Evolutionary conservation across 2,329 filamentous ascomycete species (phyloP).

Genomic region (Aspergillus sp.): DNA sequence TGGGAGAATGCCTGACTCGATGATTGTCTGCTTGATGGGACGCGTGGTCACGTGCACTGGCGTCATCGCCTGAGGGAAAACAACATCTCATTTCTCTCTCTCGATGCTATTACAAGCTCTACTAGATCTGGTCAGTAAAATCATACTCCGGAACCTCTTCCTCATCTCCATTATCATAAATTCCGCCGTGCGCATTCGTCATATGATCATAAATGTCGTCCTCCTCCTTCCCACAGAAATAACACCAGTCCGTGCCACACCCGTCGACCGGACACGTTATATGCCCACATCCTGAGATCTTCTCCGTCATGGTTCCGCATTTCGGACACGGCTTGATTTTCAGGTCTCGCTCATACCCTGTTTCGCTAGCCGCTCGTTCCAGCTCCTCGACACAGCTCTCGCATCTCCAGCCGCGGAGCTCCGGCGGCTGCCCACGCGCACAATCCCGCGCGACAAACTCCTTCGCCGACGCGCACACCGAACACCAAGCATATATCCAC

Average conservation of each 20-base stretch:
- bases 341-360: background rate
- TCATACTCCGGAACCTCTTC: background rate
- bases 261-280: conserved; percentile 39
- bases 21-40: background rate
- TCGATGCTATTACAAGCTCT: background rate
- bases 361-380: background rate
- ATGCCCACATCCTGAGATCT: conserved; percentile 46
- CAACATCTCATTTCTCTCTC: background rate
- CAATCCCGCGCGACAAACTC: conserved; percentile 52
- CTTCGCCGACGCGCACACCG: conserved; percentile 48
- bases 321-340: conserved; percentile 41
- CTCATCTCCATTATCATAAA: conserved; percentile 11
- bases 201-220: conserved; percentile 23
- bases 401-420: conserved; percentile 48
- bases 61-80: background rate
- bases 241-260: conserved; percentile 24
- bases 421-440: conserved; percentile 45
- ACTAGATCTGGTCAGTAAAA: too few relatives aligned
- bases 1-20: background rate
- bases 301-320: conserved; percentile 44
- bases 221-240: conserved; percentile 21
- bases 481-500: conserved; percentile 58
- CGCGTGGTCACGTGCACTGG: background rate
- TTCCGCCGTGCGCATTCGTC: conserved; percentile 12
- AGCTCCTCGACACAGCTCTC: conserved; percentile 40